Percentiles rank a stretch among this genome's conserved stretches.
These are phyloP conservation scores for Alopecurus myosuroides DNA, from an alignment of 176 grass and related monocot genomes.

Conservation along the genomic window DNA sequence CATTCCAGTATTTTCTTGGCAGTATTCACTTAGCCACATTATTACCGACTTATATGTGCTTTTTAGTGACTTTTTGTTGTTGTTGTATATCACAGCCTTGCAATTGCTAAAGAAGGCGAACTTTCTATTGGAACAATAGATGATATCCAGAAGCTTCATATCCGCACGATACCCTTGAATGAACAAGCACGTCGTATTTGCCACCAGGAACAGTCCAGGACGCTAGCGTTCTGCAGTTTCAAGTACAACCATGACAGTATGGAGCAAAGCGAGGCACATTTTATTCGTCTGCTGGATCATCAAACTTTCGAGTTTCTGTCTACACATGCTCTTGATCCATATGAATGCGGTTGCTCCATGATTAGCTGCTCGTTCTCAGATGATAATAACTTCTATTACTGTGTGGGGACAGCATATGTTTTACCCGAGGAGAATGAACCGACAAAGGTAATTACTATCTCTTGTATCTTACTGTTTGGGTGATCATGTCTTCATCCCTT, in stretches of 20 bases:
- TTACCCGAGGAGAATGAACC: slow-evolving; percentile 96
- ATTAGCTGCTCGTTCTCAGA: slow-evolving; percentile 90
- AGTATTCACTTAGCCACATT: not conserved
- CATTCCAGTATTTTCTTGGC: not conserved
- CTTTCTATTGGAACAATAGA: slow-evolving; percentile 90
- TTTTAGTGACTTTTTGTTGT: not conserved
- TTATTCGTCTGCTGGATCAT: slow-evolving; percentile 75
- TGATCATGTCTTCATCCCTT: not conserved
- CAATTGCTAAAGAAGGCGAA: slow-evolving; percentile 93
- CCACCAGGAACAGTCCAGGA: slow-evolving; percentile 85
- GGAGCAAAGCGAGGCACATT: slow-evolving; percentile 86
- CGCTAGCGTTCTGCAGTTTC: slow-evolving; percentile 73
- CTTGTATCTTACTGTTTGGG: not conserved
- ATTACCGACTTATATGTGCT: not conserved
- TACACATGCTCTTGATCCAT: slow-evolving; percentile 67
- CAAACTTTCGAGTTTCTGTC: slow-evolving; percentile 87
- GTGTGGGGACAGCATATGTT: slow-evolving; percentile 94
- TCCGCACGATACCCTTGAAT: slow-evolving; percentile 80
- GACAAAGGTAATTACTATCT: slow-evolving; percentile 56
- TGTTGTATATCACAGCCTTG: slow-evolving; percentile 47
- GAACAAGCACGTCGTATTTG: slow-evolving; percentile 90
- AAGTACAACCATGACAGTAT: slow-evolving; percentile 44
- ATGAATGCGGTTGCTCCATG: slow-evolving; percentile 81
- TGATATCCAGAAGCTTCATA: slow-evolving; percentile 95
- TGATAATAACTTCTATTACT: slow-evolving; percentile 85